A percentile compares a stretch with the other conserved stretches of the same genome.
Conservation (phyloP, 768 basidiomycete genomes). For the Amanita rubescens region DNA sequence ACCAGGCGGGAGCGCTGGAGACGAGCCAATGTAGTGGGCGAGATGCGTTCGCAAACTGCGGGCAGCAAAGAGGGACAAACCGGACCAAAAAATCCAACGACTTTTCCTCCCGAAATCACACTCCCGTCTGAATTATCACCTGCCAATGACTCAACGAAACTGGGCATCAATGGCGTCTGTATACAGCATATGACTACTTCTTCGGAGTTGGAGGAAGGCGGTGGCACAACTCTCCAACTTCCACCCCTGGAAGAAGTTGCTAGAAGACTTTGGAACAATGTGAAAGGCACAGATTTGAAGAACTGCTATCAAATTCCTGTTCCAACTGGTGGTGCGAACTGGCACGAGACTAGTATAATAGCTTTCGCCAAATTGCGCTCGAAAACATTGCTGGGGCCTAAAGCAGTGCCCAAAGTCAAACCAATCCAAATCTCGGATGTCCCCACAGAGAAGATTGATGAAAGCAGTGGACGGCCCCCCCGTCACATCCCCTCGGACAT, state of each 20-base stretch:
- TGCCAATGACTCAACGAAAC: too few relatives aligned
- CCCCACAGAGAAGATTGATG: neutral
- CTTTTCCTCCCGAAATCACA: too few relatives aligned
- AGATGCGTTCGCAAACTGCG: too few relatives aligned
- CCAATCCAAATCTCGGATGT: neutral
- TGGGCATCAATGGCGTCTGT: too few relatives aligned
- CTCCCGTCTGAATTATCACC: too few relatives aligned
- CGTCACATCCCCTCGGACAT: constrained; percentile 32
- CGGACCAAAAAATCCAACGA: neutral
- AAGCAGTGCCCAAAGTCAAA: constrained; percentile 3
- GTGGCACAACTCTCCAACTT: too few relatives aligned
- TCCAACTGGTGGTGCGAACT: neutral
- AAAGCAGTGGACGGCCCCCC: constrained; percentile 10
- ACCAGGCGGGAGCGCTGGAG: constrained; percentile 33
- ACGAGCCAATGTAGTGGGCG: constrained; percentile 1
- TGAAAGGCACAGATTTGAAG: neutral
- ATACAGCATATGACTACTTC: too few relatives aligned
- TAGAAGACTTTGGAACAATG: neutral
- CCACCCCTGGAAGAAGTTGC: too few relatives aligned
- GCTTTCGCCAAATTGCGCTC: constrained; percentile 36
- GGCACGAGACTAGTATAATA: constrained; percentile 3
- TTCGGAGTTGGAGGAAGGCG: too few relatives aligned
- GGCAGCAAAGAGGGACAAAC: neutral
- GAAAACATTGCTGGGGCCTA: neutral
- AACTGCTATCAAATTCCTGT: neutral